Base-by-base conservation (phyloP, 257 asterid genomes). In the Ilex asprella region DNA sequence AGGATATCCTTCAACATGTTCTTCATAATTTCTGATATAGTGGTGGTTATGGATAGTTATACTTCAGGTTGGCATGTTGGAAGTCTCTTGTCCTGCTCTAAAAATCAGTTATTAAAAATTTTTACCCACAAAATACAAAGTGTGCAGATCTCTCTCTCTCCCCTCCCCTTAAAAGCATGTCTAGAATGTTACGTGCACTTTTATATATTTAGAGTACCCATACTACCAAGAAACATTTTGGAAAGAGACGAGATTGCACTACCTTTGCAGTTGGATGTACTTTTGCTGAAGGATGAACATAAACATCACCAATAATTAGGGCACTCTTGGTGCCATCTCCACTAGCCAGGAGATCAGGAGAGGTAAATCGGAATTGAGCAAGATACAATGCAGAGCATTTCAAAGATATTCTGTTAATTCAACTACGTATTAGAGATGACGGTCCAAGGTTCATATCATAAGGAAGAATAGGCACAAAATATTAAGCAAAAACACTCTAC, bases 241-340 rank as follows among this genome's bases (percentile, higher is more conserved):
- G 52, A 14, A 46, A 46, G 7, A 70, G 29, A 56, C 16, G 27
- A 31, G 50, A 49, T 16, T 7, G 44, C 54, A 67, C 55, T 62
- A 89, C 95, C 97, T 89, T 89, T 16, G 97, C 86, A 44, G 91
- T 81, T 65, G 94, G 86, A 77, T 89, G 95, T 62, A 89, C 85
- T 84, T 82, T 86, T 69, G 95, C 97, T 9, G 97, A 89, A 65
- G 95, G 97, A 62, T 78, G 83, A 56, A 74, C 65, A 52, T 58
- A 78, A 14, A 74, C 83, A 16, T 74, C 73, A 13, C 80, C 83
- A 14, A 62, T 15, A 55, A 78, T 68, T 31, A 65, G 51, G 16
- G 80, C 70, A 50, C 59, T 68, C 61, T 62, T 74, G 13, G 57
- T 70, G 53, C 80, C 83, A 68, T 78, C 71, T 31, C 77, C 80